phyloP scores from a whole-genome alignment of 345 rosid genomes.

The Ricinus communis region DNA sequence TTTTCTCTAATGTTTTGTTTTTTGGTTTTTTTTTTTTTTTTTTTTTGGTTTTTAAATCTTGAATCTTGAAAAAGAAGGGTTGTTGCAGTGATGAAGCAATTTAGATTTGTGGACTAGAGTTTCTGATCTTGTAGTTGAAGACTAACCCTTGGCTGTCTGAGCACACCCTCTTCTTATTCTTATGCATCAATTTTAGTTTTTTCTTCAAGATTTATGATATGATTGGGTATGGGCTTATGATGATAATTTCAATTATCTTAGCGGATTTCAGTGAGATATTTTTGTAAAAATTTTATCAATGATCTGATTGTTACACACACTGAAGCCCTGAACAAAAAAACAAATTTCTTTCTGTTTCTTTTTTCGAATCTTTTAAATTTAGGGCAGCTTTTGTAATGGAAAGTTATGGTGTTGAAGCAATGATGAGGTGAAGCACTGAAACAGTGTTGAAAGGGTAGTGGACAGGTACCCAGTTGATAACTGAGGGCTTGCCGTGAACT shows the following conservation, averaged over 20 bases:
- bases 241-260: slow-evolving; percentile 68
- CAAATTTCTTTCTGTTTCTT: too few species aligned
- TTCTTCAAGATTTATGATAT: neutral
- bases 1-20: too few species aligned
- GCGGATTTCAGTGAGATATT: slow-evolving; percentile 98
- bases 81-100: slow-evolving; percentile 65
- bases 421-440: slow-evolving; percentile 69
- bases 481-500: slow-evolving; percentile 78
- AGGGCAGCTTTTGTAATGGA: too few species aligned
- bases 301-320: slow-evolving; percentile 99
- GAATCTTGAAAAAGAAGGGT: neutral
- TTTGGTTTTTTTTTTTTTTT: too few species aligned
- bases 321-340: too few species aligned
- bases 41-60: too few species aligned
- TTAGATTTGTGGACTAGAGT: slow-evolving; percentile 89
- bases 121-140: slow-evolving; percentile 91
- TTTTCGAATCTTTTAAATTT: too few species aligned
- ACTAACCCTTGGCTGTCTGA: slow-evolving; percentile 99
- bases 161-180: slow-evolving; percentile 24
- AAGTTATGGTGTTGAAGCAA: slow-evolving; percentile 23
- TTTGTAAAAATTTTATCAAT: slow-evolving; percentile 43
- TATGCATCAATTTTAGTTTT: too few species aligned
- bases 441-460: slow-evolving; percentile 68
- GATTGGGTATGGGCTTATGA: slow-evolving; percentile 56
- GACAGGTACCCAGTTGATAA: slow-evolving; percentile 25